Evolutionary conservation across 169 alveolate species (phyloP), one percentile per base, ranked within the genome.

Genomic region (Plasmodium sp.): DNA sequence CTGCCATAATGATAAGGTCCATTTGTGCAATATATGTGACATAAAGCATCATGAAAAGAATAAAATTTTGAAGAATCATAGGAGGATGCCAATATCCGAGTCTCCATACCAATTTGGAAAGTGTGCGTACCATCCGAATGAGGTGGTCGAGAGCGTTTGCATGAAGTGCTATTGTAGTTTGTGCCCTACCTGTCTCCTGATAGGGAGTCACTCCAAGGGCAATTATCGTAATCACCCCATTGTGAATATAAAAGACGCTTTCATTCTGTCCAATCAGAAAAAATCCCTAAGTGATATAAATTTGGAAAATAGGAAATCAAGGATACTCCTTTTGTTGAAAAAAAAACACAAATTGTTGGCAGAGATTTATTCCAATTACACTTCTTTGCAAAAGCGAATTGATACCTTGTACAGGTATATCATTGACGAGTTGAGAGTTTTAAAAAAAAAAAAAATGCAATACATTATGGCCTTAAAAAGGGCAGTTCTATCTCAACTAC

Each of bases 91-190:
- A 62, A 96, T 95, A 67, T 95, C 98, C 6, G 98, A 98, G 94
- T 97, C 99, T 5, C 99, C 99, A 48, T 95, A 95, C 51, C 99
- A 97, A 91, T 98, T 98, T 92, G 99, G 99, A 5, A 94, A 94
- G 43, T 98, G 99, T 83, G 97, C 98, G 10, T 94, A 95, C 72
- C 99, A 98, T 92, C 98, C 98, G 14, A 93, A 98, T 16, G 99
- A 98, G 84, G 95, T 97, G 86, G 84, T 98, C n/a, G 99, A 98
- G 83, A 96, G 93, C 43, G 98, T 97, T 45, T 98, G 99, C 94
- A 95, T 97, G 96, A 95, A 95, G 96, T 97, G 99, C 75, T 97
- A 92, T 93, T 91, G 96, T 58, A 95, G 98, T 43, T 93, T 97
- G 18, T 97, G 99, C 84, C 97, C 98, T 71, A 97, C 96, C 90